Evolutionary conservation across 1,284 basidiomycete species (phyloP).

Genomic region (Takashimella tepidaria): DNA sequence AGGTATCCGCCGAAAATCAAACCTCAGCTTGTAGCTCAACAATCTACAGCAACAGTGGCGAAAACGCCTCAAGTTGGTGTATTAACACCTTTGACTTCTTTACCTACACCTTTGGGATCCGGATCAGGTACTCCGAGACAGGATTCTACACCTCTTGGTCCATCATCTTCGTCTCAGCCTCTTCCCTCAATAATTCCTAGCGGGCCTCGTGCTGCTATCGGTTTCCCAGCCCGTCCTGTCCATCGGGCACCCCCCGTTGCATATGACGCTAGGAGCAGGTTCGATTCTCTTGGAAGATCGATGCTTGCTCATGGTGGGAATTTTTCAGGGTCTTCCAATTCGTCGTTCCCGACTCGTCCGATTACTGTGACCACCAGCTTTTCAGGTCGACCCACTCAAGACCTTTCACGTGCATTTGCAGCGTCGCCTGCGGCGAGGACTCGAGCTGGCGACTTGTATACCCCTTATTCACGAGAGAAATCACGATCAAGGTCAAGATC

Average conservation of each 20-base stretch:
- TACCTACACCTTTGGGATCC: slow-evolving; percentile 5
- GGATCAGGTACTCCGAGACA: not conserved
- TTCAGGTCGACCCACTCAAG: not conserved
- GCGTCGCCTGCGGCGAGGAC: not conserved
- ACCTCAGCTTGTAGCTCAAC: too few species aligned
- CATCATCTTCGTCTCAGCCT: not conserved
- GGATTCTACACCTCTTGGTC: not conserved
- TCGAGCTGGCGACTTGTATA: slow-evolving; percentile 7
- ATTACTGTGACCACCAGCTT: not conserved
- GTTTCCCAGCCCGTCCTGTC: not conserved
- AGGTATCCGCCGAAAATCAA: slow-evolving; percentile 49
- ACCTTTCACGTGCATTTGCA: not conserved
- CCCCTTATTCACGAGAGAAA: slow-evolving; percentile 6
- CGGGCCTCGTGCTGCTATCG: not conserved
- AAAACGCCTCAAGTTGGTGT: too few species aligned
- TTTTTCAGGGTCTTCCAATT: too few species aligned
- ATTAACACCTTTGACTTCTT: slow-evolving; percentile 2
- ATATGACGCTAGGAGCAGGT: not conserved
- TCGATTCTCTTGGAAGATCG: not conserved
- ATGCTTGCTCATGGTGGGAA: not conserved
- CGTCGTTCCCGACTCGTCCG: not conserved
- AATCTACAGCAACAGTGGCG: too few species aligned
- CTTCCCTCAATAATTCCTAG: not conserved
- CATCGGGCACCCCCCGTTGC: not conserved
- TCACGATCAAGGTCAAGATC: slow-evolving; percentile 9